Evolutionary conservation across 2,329 filamentous ascomycete species (phyloP).

Genomic region (Fusarium pseudograminearum): DNA sequence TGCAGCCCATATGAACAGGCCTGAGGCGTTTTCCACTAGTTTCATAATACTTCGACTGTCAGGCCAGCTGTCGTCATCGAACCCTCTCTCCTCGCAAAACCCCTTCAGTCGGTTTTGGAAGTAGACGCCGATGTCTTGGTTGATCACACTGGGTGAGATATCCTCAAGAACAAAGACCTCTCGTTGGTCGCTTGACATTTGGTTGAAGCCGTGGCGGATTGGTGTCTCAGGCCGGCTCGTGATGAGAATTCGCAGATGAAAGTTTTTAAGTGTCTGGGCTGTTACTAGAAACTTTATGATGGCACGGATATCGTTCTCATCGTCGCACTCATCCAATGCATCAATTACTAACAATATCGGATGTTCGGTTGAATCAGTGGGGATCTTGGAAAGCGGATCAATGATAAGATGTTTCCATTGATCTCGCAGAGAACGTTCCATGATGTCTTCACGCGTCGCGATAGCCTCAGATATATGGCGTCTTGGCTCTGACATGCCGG

Average conservation of each 20-base stretch:
- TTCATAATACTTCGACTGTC: background rate
- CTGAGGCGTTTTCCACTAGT: background rate
- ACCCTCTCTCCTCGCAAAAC: too few species aligned
- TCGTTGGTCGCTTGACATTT: background rate
- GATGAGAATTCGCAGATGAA: background rate
- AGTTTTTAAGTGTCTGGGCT: background rate
- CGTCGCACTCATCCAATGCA: constrained; percentile 1
- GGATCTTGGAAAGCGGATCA: background rate
- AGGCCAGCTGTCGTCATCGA: background rate
- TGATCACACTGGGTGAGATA: background rate
- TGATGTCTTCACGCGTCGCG: background rate
- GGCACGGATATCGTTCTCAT: background rate
- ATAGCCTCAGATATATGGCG: too few species aligned
- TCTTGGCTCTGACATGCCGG: too few species aligned
- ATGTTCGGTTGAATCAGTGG: background rate
- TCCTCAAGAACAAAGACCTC: constrained; percentile 6
- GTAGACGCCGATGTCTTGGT: background rate
- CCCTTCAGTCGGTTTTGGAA: background rate
- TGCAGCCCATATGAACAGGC: background rate
- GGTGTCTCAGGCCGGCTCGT: constrained; percentile 5
- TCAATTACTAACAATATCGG: background rate
- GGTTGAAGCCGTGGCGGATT: background rate
- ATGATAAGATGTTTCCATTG: constrained; percentile 6
- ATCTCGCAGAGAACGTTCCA: background rate
- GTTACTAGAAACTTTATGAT: background rate